Conservation (phyloP, 2,329 filamentous ascomycete genomes). For the Cadophora sp. region DNA sequence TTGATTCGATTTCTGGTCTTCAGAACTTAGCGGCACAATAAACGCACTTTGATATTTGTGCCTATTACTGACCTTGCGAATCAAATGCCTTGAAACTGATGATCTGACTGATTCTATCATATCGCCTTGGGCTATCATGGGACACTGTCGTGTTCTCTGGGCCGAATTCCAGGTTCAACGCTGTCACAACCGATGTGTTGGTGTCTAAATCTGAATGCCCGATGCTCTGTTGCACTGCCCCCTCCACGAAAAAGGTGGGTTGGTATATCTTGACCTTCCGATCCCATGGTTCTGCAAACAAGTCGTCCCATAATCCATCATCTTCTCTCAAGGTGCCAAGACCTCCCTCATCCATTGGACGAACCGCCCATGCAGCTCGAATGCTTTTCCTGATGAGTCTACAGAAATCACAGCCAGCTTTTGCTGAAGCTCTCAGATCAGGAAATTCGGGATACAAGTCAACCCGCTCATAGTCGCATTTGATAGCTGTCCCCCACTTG, state of each 20-base stretch:
- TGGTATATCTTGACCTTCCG: conserved; percentile 20
- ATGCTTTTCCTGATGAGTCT: conserved; percentile 21
- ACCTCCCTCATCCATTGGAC: conserved; percentile 27
- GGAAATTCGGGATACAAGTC: conserved; percentile 23
- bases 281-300: conserved; percentile 19
- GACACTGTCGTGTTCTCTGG: background rate
- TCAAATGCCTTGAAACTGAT: conserved; percentile 23
- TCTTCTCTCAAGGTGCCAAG: conserved; percentile 10
- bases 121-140: background rate
- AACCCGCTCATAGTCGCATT: conserved; percentile 18
- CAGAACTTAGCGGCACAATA: background rate
- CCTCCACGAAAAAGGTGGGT: background rate
- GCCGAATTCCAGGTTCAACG: background rate
- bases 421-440: conserved; percentile 19
- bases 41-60: background rate
- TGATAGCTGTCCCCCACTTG: background rate
- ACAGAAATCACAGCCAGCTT: conserved; percentile 15
- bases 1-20: background rate
- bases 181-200: background rate
- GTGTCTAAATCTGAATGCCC: background rate
- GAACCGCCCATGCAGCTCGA: conserved; percentile 20
- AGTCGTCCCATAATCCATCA: conserved; percentile 16
- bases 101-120: conserved; percentile 14
- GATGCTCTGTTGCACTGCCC: background rate
- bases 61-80: conserved; percentile 11